These are phyloP conservation scores for Lepiota subincarnata DNA, from an alignment of 768 basidiomycete genomes.

Conservation along the genomic window DNA sequence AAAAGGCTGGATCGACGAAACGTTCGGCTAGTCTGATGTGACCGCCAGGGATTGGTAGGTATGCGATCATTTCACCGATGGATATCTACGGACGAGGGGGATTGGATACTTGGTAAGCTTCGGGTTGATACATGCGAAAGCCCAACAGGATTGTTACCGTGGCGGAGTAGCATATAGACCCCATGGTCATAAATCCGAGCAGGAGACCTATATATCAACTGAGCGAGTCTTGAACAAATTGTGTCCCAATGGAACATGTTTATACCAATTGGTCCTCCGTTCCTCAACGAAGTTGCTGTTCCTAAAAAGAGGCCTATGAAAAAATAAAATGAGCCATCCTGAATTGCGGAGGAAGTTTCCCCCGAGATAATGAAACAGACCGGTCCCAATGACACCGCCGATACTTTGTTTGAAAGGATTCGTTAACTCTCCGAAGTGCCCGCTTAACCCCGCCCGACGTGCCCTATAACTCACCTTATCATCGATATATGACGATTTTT, in stretches of 20 bases:
- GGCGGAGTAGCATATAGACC: slow-evolving; percentile 64
- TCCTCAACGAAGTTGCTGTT: slow-evolving; percentile 41
- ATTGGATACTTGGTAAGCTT: background rate
- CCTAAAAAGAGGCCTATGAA: slow-evolving; percentile 71
- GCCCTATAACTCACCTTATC: slow-evolving; percentile 50
- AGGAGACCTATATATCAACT: slow-evolving; percentile 43
- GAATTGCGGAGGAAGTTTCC: too few species aligned
- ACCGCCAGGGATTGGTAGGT: slow-evolving; percentile 72
- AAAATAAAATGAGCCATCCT: slow-evolving; percentile 6
- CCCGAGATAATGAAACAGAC: slow-evolving; percentile 27
- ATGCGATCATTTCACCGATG: slow-evolving; percentile 74
- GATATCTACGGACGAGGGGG: slow-evolving; percentile 50
- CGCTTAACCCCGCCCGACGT: too few species aligned
- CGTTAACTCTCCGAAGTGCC: too few species aligned
- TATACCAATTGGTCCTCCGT: slow-evolving; percentile 67
- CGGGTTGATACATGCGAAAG: background rate
- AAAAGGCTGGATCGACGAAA: slow-evolving; percentile 74
- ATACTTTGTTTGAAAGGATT: slow-evolving; percentile 39
- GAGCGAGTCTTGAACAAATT: background rate
- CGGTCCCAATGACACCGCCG: slow-evolving; percentile 58
- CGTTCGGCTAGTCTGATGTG: slow-evolving; percentile 81
- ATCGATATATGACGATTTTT: slow-evolving; percentile 80
- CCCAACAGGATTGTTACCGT: slow-evolving; percentile 44
- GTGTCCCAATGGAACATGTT: background rate
- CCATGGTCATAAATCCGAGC: slow-evolving; percentile 65